Base-by-base conservation (phyloP, 169 alveolate species). In the Cryptosporidium tyzzeri region DNA sequence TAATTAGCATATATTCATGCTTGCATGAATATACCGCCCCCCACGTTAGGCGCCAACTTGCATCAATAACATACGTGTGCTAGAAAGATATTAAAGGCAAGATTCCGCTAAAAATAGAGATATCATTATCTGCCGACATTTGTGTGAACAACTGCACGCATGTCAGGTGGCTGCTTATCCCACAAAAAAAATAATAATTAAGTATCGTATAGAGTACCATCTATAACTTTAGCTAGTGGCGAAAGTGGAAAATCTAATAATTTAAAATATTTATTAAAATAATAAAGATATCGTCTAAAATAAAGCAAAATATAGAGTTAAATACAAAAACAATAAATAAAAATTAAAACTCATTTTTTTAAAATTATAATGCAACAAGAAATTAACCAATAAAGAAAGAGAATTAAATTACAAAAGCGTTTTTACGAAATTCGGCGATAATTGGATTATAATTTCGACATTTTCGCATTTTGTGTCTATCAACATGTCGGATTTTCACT, bases 71-170 rank as follows among this genome's bases (percentile, higher is more conserved):
- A 80, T 80, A 80, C 89, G 89, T 80, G 89, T 80, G 89, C 75
- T 80, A 80, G 89, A 55, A 48, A 55, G 67, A 80, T 80, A 80
- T 80, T 80, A 62, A 53, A 45, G 41, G 65, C 45, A 21, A 37
- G 75, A 80, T 80, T 80, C 89, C 89, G 89, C 89, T 80, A 80
- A 80, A 80, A 80, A 65, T 39, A 71, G 85, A 65, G 89, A 80
- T 80, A 80, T 73, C 58, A 73, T 80, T 80, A 80, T 80, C 89
- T 80, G 75, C 89, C 89, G 89, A 80, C 89, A 80, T 80, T 80
- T 80, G 89, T 80, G 89, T 80, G 89, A 80, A 53, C 89, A 62
- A 65, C 89, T 80, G 89, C 89, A 80, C 89, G 89, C 89, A 80
- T 80, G 89, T 65, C 89, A 80, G 74, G 89, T 80, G 71, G 75